Percentiles rank a stretch among this genome's conserved stretches.
Evolutionary conservation across 2,329 filamentous ascomycete genomes (phyloP).

Genomic region (Myrmaecium sp.): DNA sequence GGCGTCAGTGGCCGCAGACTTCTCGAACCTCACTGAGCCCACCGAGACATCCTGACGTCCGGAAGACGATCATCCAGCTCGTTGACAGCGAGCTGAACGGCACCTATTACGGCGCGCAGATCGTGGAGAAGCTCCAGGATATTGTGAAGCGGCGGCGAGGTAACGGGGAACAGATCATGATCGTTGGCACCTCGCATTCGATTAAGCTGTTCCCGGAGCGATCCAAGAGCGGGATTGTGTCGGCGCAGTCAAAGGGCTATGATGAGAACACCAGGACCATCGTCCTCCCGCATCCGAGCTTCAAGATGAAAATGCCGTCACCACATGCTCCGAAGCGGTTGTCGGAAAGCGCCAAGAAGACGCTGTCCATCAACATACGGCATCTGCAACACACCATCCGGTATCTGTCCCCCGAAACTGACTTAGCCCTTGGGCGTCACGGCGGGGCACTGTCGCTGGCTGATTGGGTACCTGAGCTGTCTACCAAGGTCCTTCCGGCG

Average conservation of each 20-base stretch:
- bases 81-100: slow-evolving; percentile 66
- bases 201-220: slow-evolving; percentile 29
- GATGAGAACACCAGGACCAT: slow-evolving; percentile 18
- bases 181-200: slow-evolving; percentile 61
- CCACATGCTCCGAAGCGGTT: too few species aligned
- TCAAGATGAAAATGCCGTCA: too few species aligned
- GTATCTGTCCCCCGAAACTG: slow-evolving; percentile 1
- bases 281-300: slow-evolving; percentile 14
- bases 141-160: slow-evolving; percentile 56
- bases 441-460: slow-evolving; percentile 1
- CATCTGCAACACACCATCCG: too few species aligned
- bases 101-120: slow-evolving; percentile 48
- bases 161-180: slow-evolving; percentile 52
- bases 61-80: slow-evolving; percentile 52
- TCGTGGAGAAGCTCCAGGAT: slow-evolving; percentile 54
- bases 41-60: neutral
- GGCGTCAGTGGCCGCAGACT: too few species aligned
- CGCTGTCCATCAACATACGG: too few species aligned
- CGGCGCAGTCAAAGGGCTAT: slow-evolving; percentile 26
- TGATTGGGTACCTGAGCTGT: slow-evolving; percentile 10
- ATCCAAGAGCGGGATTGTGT: slow-evolving; percentile 26
- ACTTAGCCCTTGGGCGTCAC: neutral
- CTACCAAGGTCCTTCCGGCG: slow-evolving; percentile 38
- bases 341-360: too few species aligned
- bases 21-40: neutral